Evolutionary conservation across 1,139 yeast species (phyloP).

Genomic region (Kodamaea alishanica): DNA sequence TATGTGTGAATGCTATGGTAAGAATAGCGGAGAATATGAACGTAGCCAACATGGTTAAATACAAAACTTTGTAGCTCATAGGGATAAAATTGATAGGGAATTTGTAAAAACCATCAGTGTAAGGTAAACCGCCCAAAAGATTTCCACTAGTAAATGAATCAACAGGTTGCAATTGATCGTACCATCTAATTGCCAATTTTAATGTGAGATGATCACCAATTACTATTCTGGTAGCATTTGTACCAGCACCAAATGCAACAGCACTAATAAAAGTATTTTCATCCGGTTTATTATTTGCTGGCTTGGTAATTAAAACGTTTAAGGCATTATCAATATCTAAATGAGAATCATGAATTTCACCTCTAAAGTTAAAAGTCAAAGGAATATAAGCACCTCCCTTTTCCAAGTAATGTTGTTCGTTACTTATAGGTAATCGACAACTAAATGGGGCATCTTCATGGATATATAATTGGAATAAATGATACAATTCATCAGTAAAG

Average conservation of each 20-base stretch:
- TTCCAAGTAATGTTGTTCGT: conserved; percentile 39
- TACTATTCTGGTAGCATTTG: conserved; percentile 56
- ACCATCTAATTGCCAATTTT: conserved; percentile 61
- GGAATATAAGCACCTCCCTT: conserved; percentile 57
- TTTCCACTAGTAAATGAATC: conserved; percentile 15
- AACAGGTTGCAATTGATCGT: conserved; percentile 25
- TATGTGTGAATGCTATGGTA: conserved; percentile 25
- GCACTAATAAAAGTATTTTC: conserved; percentile 49
- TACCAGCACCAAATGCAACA: conserved; percentile 61
- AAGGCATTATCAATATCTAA: conserved; percentile 61
- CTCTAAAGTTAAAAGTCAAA: conserved; percentile 61
- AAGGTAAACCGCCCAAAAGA: conserved; percentile 29
- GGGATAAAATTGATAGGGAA: conserved; percentile 32
- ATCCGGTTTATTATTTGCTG: conserved; percentile 23
- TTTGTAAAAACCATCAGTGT: conserved; percentile 40
- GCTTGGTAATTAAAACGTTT: conserved; percentile 52
- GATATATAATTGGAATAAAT: conserved; percentile 67
- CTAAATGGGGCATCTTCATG: conserved; percentile 78
- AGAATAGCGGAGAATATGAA: conserved; percentile 24
- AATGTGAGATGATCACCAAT: conserved; percentile 64
- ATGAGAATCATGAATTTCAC: conserved; percentile 66
- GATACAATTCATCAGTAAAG: conserved; percentile 66
- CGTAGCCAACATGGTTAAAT: conserved; percentile 22
- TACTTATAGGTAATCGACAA: conserved; percentile 56
- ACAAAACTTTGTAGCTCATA: conserved; percentile 23